phyloP scores from a whole-genome alignment of 2,329 filamentous ascomycete species.

The Botrytis tulipae region DNA sequence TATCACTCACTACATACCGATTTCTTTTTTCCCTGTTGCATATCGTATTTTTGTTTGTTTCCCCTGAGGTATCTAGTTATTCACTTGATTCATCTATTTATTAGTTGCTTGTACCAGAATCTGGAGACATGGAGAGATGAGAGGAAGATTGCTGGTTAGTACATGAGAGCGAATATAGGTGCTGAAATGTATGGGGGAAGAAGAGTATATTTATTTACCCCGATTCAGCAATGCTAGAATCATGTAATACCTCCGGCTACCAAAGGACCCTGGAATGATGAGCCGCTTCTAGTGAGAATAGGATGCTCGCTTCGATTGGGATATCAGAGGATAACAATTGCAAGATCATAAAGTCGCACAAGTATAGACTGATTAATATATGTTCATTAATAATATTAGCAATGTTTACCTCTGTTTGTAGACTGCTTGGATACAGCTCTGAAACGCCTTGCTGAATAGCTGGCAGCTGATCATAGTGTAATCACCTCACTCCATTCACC shows the following conservation, averaged over 20 bases:
- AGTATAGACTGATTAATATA: not conserved
- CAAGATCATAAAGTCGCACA: not conserved
- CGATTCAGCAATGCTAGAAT: not conserved
- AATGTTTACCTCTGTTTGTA: not conserved
- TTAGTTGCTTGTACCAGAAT: not conserved
- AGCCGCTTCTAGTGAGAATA: not conserved
- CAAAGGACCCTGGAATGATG: not conserved
- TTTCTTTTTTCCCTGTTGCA: not conserved
- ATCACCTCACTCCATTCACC: not conserved
- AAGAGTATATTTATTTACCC: no score
- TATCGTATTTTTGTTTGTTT: not conserved
- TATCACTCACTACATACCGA: no score
- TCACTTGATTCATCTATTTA: not conserved
- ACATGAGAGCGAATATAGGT: no score
- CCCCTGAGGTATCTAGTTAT: not conserved
- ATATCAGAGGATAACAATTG: not conserved
- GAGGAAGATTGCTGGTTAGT: no score
- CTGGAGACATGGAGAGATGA: no score
- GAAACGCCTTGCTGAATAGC: not conserved
- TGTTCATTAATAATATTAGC: constrained; percentile 9
- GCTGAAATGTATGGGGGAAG: no score
- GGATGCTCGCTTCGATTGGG: not conserved
- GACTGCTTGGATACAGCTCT: not conserved
- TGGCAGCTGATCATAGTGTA: not conserved
- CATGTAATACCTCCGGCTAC: not conserved